Evolutionary conservation across 106 monocot genomes (phyloP).

Genomic region (Narthecium ossifragum): DNA sequence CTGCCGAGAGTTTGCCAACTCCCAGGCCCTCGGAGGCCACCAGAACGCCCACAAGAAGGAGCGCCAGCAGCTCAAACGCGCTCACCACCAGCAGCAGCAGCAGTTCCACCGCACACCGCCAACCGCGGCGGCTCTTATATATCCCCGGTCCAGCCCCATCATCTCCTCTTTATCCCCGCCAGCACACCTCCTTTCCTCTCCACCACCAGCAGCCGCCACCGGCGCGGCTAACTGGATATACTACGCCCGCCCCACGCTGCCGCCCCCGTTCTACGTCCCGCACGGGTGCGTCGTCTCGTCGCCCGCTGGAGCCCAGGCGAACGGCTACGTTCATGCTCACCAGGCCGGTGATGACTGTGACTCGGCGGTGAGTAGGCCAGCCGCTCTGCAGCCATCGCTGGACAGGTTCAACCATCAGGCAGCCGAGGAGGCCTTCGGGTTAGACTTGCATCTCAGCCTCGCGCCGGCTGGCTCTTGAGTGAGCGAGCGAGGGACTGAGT

Average conservation of each 20-base stretch:
- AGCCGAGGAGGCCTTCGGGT: constrained; percentile 33
- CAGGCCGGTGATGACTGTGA: not conserved
- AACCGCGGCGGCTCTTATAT: not conserved
- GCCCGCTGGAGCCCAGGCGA: not conserved
- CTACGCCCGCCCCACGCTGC: constrained; percentile 6
- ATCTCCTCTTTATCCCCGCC: not conserved
- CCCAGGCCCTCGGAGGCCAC: constrained; percentile 44
- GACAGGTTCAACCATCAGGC: constrained; percentile 7
- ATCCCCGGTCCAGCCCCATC: not conserved
- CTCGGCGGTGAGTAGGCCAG: not conserved
- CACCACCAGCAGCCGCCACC: too few relatives aligned
- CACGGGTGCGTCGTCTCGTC: constrained; percentile 1
- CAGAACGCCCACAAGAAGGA: constrained; percentile 56
- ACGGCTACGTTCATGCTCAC: not conserved
- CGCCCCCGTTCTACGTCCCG: not conserved
- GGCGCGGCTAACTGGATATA: constrained; percentile 8
- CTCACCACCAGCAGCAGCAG: constrained; percentile 30
- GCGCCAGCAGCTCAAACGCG: constrained; percentile 42
- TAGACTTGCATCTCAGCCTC: constrained; percentile 84
- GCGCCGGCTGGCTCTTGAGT: constrained; percentile 69
- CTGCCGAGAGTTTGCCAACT: constrained; percentile 46
- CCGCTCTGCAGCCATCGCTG: not conserved
- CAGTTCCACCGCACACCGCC: constrained; percentile 2
- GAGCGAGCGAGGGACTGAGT: too few relatives aligned
- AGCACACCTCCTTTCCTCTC: not conserved